Evolutionary conservation across 1,284 basidiomycete species (phyloP), one percentile per base, ranked within the genome.

Genomic region (Ceratobasidium sp.): DNA sequence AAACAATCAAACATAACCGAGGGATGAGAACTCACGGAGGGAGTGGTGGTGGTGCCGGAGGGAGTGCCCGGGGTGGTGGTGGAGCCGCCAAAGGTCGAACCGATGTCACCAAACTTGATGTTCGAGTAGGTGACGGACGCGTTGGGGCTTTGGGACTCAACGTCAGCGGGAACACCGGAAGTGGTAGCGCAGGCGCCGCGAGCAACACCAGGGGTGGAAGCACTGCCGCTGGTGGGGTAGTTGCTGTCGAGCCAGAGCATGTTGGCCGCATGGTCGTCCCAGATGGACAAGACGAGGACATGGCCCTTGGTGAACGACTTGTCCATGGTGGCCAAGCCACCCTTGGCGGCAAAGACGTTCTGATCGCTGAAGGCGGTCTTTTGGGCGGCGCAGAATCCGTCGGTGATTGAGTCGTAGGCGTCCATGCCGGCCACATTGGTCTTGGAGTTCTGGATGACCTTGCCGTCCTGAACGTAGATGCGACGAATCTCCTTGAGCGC

Each of bases 181-280:
- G 40, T 50, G 22, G 71, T 69, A 15, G 67, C n/a, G 76, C 86
- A 87, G 12, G 81, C 79, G 69, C 86, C 85, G 75, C 85, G 84
- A 68, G 80, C 76, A 67, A 85, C 79, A 76, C 85, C 85, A 55
- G 84, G 82, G 80, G 71, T 68, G 69, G 77, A 77, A n/a, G 82
- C 73, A 73, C 78, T 74, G 22, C 75, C 77, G 74, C 74, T 75
- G 71, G 79, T 78, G 52, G 85, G 85, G 79, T 86, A 86, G 79
- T 74, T 77, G 73, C 78, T 80, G 79, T 87, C 85, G 67, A 85
- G 75, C 85, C 85, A 86, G 75, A 85, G 80, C 85, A 87, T 86
- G 75, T 82, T 77, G 70, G 80, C 84, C 43, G 79, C 79, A 75
- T 86, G 79, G 78, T 87, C 86, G 73, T 86, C 84, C 85, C 85